Evolutionary conservation across 2,329 filamentous ascomycete genomes (phyloP), one percentile per base, ranked within the genome.

Genomic region (Akanthomyces dipterigenus): DNA sequence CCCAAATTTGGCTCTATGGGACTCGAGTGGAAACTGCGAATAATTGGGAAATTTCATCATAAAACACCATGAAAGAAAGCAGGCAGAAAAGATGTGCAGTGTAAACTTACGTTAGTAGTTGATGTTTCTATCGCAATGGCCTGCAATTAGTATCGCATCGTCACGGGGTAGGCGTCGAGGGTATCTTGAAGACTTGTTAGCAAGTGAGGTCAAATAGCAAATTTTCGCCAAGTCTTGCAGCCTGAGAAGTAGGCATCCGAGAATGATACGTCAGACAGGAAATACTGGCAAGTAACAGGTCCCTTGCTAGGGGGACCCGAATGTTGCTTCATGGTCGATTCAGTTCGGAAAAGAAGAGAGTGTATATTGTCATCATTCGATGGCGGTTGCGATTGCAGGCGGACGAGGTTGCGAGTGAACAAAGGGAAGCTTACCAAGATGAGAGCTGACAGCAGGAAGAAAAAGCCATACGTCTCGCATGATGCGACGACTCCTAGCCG

Each of bases 221-320:
- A 60, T 63, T 63, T 34, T 38, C 34, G n/a, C n/a, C 56, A 55
- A 31, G 28, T 60, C 61, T 63, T 67, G 34, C 64, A 38, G 45
- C 42, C 14, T 53, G 12, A 1, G 40, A 38, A 55, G 31, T 55
- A 61, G 57, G 34, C 53, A 60, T 55, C 24, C 57, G 38, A 60
- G 53, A 59, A 57, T 43, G 36, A 49, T 12, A 69, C n/a, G 70
- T 91, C 89, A 91, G 89, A 90, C 86, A 86, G 83, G 79, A 77
- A 80, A 88, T 92, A 92, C 89, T 93, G 89, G 89, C 89, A 90
- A 92, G 89, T 92, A 92, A 88, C 89, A 90, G 87, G 85, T 82
- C 75, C 72, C 75, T 80, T 73, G 79, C 70, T 74, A 72, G 77
- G 76, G 77, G 77, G 79, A 85, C 87, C 87, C 85, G 80, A 83